phyloP scores from a whole-genome alignment of 345 rosid species.

The Rhizophora mangle region DNA sequence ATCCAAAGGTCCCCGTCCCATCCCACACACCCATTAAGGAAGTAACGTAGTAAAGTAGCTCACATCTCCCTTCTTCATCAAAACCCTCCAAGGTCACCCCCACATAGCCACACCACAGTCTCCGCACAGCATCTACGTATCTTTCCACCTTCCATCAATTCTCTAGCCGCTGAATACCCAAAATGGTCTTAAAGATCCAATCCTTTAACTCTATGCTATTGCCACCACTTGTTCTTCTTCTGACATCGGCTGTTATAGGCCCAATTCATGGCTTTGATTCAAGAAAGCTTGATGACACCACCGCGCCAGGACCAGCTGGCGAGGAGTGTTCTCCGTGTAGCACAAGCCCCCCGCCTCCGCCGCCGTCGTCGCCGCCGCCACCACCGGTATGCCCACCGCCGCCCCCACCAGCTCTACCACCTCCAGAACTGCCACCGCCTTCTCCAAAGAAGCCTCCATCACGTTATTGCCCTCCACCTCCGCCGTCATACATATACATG shows the following conservation, averaged over 20 bases:
- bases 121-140: no score
- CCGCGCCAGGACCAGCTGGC: slow-evolving; percentile 17
- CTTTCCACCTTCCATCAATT: no score
- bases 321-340: slow-evolving; percentile 51
- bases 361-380: slow-evolving; percentile 28
- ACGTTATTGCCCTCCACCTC: slow-evolving; percentile 51
- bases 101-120: background rate
- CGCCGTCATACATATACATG: slow-evolving; percentile 43
- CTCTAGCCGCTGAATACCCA: no score
- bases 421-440: slow-evolving; percentile 30
- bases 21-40: slow-evolving; percentile 28
- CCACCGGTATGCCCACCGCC: slow-evolving; percentile 41
- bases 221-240: slow-evolving; percentile 16
- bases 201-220: background rate
- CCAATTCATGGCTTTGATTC: slow-evolving; percentile 20
- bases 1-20: background rate
- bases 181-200: background rate
- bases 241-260: slow-evolving; percentile 8
- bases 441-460: slow-evolving; percentile 38
- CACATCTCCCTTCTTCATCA: no score
- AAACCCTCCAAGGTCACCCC: background rate
- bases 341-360: slow-evolving; percentile 52
- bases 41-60: no score
- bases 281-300: slow-evolving; percentile 33
- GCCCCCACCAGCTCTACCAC: slow-evolving; percentile 39